phyloP scores from a whole-genome alignment of 2,329 filamentous ascomycete genomes.

The Penicillium sp. region DNA sequence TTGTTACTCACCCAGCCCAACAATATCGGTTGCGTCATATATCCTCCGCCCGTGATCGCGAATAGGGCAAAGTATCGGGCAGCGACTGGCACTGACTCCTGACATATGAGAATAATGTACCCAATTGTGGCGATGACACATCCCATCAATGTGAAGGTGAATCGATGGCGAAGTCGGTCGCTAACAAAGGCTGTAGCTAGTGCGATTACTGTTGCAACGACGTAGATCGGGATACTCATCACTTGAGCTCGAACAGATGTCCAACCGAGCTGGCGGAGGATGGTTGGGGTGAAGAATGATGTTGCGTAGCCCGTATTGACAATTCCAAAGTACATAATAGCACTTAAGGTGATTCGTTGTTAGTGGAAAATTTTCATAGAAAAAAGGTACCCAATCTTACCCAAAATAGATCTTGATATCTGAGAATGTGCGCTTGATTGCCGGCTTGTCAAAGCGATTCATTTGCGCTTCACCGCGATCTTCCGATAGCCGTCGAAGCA shows the following conservation, averaged over 20 bases:
- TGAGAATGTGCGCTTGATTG: conserved; percentile 48
- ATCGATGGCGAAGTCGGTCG: conserved; percentile 54
- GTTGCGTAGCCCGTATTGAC: conserved; percentile 49
- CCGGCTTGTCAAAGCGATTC: conserved; percentile 54
- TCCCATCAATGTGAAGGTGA: conserved; percentile 55
- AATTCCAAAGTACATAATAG: conserved; percentile 66
- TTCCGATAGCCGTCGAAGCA: conserved; percentile 44
- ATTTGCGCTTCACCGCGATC: conserved; percentile 51
- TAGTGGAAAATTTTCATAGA: conserved; percentile 15
- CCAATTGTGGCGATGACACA: conserved; percentile 53
- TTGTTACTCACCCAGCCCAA: conserved; percentile 60
- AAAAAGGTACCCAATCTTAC: conserved; percentile 17
- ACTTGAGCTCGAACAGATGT: conserved; percentile 52
- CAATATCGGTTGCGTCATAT: conserved; percentile 56
- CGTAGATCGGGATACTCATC: conserved; percentile 56
- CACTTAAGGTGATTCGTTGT: conserved; percentile 17
- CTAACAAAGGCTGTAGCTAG: conserved; percentile 52
- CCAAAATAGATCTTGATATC: conserved; percentile 45
- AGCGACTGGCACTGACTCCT: conserved; percentile 48
- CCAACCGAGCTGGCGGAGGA: conserved; percentile 55
- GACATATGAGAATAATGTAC: conserved; percentile 57
- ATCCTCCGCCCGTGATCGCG: conserved; percentile 55
- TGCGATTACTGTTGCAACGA: conserved; percentile 63
- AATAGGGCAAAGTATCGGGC: conserved; percentile 58
- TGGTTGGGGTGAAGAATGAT: conserved; percentile 46